These are phyloP conservation scores for Melaleuca quinquenervia DNA, from an alignment of 345 rosid genomes.

Conservation along the genomic window DNA sequence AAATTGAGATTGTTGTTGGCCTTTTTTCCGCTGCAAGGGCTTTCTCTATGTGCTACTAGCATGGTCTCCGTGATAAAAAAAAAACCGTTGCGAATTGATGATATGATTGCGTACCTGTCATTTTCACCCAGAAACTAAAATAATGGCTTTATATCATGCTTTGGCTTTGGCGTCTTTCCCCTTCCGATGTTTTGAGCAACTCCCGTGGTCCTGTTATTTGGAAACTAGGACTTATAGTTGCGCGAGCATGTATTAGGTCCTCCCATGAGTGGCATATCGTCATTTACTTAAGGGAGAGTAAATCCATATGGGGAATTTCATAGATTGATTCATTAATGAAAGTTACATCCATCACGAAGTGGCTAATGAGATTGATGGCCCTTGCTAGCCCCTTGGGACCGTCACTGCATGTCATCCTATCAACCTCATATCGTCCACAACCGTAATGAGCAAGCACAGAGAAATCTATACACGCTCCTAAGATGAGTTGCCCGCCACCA, in stretches of 20 bases:
- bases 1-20: slow-evolving; percentile 13
- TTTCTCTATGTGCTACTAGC: slow-evolving; percentile 3
- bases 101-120: neutral
- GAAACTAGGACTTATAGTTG: neutral
- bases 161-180: neutral
- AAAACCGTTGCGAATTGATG: neutral
- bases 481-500: slow-evolving; percentile 10
- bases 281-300: neutral
- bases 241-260: neutral
- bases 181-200: neutral
- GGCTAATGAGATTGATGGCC: neutral
- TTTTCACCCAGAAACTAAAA: neutral
- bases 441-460: neutral
- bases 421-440: neutral
- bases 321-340: neutral
- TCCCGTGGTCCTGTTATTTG: neutral
- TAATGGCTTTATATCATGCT: neutral
- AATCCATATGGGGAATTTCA: neutral
- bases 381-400: neutral
- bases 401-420: neutral
- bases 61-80: slow-evolving; percentile 1
- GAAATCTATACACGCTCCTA: neutral
- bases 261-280: neutral
- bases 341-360: neutral
- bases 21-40: slow-evolving; percentile 1